Conservation (phyloP, 257 asterid species). For the Ehretia macrophylla region DNA sequence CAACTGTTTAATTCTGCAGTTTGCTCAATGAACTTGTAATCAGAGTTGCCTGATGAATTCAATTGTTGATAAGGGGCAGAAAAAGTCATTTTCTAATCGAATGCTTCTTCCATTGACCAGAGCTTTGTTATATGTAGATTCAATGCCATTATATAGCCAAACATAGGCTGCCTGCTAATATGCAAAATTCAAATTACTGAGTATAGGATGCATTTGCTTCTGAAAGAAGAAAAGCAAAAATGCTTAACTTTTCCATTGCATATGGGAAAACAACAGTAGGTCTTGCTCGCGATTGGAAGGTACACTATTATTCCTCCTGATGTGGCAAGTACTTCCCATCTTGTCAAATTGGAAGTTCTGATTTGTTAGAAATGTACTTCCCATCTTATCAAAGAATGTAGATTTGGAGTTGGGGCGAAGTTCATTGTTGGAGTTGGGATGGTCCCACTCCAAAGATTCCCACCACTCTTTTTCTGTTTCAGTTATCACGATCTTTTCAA, state of each 20-base stretch:
- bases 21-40: not conserved
- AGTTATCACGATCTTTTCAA: no score
- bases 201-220: constrained; percentile 88
- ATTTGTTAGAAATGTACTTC: constrained; percentile 5
- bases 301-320: constrained; percentile 14
- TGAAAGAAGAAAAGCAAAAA: constrained; percentile 98
- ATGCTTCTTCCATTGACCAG: no score
- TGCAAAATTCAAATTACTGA: not conserved
- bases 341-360: constrained; percentile 6
- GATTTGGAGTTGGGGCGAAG: no score
- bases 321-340: constrained; percentile 1
- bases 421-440: no score
- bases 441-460: no score
- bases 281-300: constrained; percentile 98
- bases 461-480: no score
- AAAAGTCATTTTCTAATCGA: no score
- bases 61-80: no score
- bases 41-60: no score
- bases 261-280: constrained; percentile 89
- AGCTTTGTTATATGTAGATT: no score
- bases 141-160: not conserved
- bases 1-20: constrained; percentile 4
- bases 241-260: constrained; percentile 98
- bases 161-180: constrained; percentile 1
- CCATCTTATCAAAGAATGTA: constrained; percentile 46